Percentiles rank a stretch among this genome's conserved stretches.
Evolutionary conservation across 2,329 filamentous ascomycete species (phyloP).

Genomic region (Penicillium freii): DNA sequence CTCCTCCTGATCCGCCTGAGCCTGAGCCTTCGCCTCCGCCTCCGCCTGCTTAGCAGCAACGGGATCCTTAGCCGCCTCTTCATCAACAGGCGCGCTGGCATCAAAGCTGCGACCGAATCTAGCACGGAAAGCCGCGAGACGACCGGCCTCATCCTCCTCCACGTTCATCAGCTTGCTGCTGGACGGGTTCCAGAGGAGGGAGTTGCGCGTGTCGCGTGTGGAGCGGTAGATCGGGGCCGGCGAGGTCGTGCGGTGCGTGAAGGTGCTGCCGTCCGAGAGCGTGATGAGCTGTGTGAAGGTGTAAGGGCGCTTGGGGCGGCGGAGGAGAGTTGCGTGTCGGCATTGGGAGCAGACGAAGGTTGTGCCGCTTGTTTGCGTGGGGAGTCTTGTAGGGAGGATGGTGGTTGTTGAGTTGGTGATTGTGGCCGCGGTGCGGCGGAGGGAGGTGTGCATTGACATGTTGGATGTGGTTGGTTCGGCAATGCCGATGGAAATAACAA

Average conservation of each 20-base stretch:
- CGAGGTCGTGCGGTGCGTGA: conserved; percentile 51
- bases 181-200: conserved; percentile 84
- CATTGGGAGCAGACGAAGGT: conserved; percentile 58
- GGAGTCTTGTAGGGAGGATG: conserved; percentile 34
- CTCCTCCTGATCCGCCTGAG: conserved; percentile 46
- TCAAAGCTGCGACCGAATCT: conserved; percentile 86
- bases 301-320: conserved; percentile 87
- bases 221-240: conserved; percentile 57
- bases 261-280: conserved; percentile 86
- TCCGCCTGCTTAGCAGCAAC: conserved; percentile 31
- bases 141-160: conserved; percentile 92
- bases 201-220: conserved; percentile 84
- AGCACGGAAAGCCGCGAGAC: conserved; percentile 78
- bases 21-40: conserved; percentile 48
- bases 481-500: not conserved
- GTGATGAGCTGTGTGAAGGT: conserved; percentile 96
- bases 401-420: conserved; percentile 32
- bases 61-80: conserved; percentile 13
- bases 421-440: conserved; percentile 37
- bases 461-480: not conserved
- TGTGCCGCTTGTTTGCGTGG: conserved; percentile 31
- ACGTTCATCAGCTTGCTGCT: conserved; percentile 78
- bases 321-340: conserved; percentile 80
- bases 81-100: conserved; percentile 41
- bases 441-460: conserved; percentile 39